Evolutionary conservation across 495 filamentous ascomycete species (phyloP).

Genomic region (Alectoria sarmentosa): DNA sequence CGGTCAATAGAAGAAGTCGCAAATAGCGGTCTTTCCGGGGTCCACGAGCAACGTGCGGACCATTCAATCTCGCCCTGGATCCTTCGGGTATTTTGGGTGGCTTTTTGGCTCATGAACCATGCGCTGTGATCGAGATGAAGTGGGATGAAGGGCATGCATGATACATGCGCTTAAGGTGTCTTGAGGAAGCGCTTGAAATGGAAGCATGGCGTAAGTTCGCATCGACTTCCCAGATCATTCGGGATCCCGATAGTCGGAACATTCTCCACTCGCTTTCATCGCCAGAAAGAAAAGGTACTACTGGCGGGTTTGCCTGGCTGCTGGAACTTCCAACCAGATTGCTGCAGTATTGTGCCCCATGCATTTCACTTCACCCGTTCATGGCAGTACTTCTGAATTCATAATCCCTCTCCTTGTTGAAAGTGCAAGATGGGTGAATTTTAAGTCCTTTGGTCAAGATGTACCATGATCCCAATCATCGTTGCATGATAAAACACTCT

Average conservation of each 20-base stretch:
- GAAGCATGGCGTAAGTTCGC: not conserved
- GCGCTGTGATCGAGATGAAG: not conserved
- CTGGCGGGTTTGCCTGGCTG: not conserved
- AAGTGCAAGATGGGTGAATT: not conserved
- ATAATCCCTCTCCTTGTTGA: not conserved
- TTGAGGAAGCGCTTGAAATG: not conserved
- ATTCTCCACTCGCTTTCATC: not conserved
- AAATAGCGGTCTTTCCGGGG: not conserved
- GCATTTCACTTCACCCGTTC: not conserved
- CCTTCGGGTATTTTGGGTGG: not conserved
- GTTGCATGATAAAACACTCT: too few species aligned
- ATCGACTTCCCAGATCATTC: not conserved
- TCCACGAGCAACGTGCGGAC: not conserved
- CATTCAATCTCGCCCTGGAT: not conserved
- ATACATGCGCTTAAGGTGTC: not conserved
- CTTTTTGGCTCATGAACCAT: not conserved
- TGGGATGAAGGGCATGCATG: conserved; percentile 1
- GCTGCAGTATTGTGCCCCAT: not conserved
- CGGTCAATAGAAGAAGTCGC: not conserved
- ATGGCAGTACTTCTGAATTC: not conserved
- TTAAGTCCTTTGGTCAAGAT: not conserved
- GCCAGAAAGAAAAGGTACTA: not conserved
- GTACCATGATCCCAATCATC: not conserved
- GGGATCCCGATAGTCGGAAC: not conserved
- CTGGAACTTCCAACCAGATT: not conserved